Base-by-base conservation (phyloP, 2,329 filamentous ascomycete species). In the Colletotrichum godetiae region DNA sequence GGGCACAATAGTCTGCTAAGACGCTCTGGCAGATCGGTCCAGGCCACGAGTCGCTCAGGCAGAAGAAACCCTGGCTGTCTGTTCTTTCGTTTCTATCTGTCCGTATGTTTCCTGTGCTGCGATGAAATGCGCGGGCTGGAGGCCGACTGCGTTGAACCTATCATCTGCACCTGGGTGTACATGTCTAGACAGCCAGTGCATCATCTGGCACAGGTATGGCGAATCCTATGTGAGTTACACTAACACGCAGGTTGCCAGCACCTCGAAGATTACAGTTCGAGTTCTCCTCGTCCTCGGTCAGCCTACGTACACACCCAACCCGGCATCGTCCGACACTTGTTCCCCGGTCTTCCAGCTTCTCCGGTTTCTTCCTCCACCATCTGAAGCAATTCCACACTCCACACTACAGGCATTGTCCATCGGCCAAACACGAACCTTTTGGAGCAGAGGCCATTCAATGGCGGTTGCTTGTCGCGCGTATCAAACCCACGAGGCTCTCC, bases 361-460 rank as follows among this genome's bases (percentile, higher is more conserved):
- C 70, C 56, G 59, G 60, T 56, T 70, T 70, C 53, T 67, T 29
- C 56, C 66, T 72, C 52, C 70, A 46, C 59, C 66, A 69, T 73
- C 66, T 70, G 70, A 73, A 70, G 66, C 70, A 73, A 59, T 22
- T 37, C 42, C 61, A 53, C 61, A 37, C 42, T 37, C n/a, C 27
- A n/a, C 60, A 49, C 19, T 70, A 37, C 31, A 59, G 37, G 29
- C 65, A 49, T 59, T 24, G 58, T n/a, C 55, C 70, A n/a, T 68
- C 58, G 58, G 42, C 59, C 59, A 58, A 57, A 65, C 24, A 65
- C 15, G 55, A 70, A 56, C 55, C 55, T 73, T 73, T 65, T 42
- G 42, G 19, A 63, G 60, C 66, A 59, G 46, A 60, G 55, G 35
- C 64, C 68, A 52, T 24, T 31, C 15, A 8, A 29, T 58, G 64